Evolutionary conservation across 495 filamentous ascomycete species (phyloP).

Genomic region (Poronia punctata): DNA sequence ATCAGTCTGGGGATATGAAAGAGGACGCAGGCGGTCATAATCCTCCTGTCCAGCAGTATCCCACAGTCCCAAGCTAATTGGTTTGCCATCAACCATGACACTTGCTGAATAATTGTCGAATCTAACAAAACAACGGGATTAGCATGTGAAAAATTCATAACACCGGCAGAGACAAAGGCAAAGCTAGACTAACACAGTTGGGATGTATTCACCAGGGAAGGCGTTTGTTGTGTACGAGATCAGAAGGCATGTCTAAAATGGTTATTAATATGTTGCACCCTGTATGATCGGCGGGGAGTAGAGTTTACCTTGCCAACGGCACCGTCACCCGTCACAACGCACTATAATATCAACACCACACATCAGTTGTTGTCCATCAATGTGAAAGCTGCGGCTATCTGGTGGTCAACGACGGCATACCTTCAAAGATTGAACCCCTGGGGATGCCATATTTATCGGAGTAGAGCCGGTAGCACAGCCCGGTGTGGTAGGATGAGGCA

Average conservation of each 20-base stretch:
- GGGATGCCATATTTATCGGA: slow-evolving; percentile 41
- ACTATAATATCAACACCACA: slow-evolving; percentile 46
- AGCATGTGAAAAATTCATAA: slow-evolving; percentile 18
- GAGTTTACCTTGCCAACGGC: slow-evolving; percentile 86
- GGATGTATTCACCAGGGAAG: slow-evolving; percentile 98
- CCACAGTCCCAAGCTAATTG: slow-evolving; percentile 94
- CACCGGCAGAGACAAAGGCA: slow-evolving; percentile 3
- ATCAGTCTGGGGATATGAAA: slow-evolving; percentile 96
- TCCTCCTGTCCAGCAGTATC: slow-evolving; percentile 99
- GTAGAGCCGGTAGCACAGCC: too few relatives aligned
- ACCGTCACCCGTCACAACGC: slow-evolving; percentile 97
- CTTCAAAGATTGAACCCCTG: slow-evolving; percentile 52
- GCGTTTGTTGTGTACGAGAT: slow-evolving; percentile 99
- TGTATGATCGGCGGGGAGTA: slow-evolving; percentile 8
- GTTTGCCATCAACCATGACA: slow-evolving; percentile 97
- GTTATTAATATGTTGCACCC: slow-evolving; percentile 22
- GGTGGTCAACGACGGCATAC: slow-evolving; percentile 30
- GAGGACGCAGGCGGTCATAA: slow-evolving; percentile 90
- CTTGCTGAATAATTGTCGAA: slow-evolving; percentile 99
- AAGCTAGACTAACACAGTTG: slow-evolving; percentile 75
- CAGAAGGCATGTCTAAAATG: slow-evolving; percentile 86
- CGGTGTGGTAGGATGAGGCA: too few relatives aligned
- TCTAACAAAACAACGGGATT: slow-evolving; percentile 46
- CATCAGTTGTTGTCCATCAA: slow-evolving; percentile 13
- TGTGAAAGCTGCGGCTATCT: slow-evolving; percentile 2